Evolutionary conservation across 2,329 filamentous ascomycete species (phyloP).

Genomic region (Alternaria brassicicola): DNA sequence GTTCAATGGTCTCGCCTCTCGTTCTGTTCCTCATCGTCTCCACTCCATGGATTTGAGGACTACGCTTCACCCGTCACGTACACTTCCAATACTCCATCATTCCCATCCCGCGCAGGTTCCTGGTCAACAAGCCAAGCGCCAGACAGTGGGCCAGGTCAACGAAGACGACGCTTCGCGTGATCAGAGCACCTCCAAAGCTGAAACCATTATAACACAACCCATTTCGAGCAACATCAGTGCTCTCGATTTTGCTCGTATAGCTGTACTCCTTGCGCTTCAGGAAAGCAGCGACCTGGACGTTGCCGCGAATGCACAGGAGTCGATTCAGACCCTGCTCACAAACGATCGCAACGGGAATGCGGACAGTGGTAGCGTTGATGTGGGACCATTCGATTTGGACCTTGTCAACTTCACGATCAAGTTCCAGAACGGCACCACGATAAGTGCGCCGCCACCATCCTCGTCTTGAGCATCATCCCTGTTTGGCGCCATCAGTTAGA

Average conservation of each 20-base stretch:
- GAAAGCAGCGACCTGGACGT: slow-evolving; percentile 47
- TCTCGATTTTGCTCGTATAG: slow-evolving; percentile 55
- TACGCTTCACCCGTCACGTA: slow-evolving; percentile 28
- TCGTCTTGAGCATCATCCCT: slow-evolving; percentile 2
- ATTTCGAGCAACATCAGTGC: slow-evolving; percentile 46
- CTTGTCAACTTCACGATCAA: slow-evolving; percentile 39
- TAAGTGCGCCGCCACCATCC: slow-evolving; percentile 21
- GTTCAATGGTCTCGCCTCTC: slow-evolving; percentile 64
- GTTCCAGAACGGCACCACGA: slow-evolving; percentile 43
- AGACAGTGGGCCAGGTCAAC: slow-evolving; percentile 42
- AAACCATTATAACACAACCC: slow-evolving; percentile 32
- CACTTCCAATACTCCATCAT: slow-evolving; percentile 32
- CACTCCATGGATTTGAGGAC: slow-evolving; percentile 29
- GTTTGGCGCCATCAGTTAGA: background rate
- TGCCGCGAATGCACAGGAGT: slow-evolving; percentile 53
- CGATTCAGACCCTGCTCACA: slow-evolving; percentile 48
- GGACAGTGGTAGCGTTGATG: slow-evolving; percentile 31
- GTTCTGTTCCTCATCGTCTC: slow-evolving; percentile 25
- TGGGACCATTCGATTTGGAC: slow-evolving; percentile 41
- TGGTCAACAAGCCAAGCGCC: slow-evolving; percentile 23
- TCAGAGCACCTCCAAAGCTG: slow-evolving; percentile 17
- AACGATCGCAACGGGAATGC: slow-evolving; percentile 38
- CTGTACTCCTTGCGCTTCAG: slow-evolving; percentile 55
- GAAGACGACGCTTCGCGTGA: slow-evolving; percentile 36
- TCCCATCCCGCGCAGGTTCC: slow-evolving; percentile 25